phyloP scores from a whole-genome alignment of 2,329 filamentous ascomycete genomes.

The Bimuria novae-zelandiae region DNA sequence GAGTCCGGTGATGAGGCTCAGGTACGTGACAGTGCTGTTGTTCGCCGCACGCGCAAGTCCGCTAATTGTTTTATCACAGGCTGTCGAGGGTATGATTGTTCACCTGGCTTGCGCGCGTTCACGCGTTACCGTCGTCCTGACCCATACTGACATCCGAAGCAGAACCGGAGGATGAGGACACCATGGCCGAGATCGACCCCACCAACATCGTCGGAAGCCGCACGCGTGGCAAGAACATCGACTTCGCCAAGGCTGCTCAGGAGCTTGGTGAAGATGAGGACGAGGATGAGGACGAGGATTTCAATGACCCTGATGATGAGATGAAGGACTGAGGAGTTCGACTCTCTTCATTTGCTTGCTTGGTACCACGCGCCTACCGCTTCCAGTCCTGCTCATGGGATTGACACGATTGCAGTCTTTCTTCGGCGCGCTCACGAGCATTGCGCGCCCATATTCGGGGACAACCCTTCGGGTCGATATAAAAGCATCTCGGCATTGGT shows the following conservation, averaged over 20 bases:
- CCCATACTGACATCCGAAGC: conserved; percentile 34
- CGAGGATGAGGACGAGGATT: conserved; percentile 70
- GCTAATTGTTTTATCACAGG: conserved; percentile 35
- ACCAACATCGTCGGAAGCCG: conserved; percentile 85
- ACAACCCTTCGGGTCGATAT: conserved; percentile 15
- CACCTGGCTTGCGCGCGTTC: conserved; percentile 14
- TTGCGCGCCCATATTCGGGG: conserved; percentile 21
- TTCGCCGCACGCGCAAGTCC: conserved; percentile 18
- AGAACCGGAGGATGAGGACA: conserved; percentile 72
- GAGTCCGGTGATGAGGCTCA: conserved; percentile 68
- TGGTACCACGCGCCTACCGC: conserved; percentile 22
- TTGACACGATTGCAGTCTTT: conserved; percentile 18
- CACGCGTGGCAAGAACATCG: conserved; percentile 89
- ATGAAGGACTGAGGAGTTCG: conserved; percentile 64
- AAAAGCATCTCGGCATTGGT: conserved; percentile 28
- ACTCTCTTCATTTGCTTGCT: conserved; percentile 21
- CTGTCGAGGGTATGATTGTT: conserved; percentile 41
- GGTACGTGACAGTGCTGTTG: conserved; percentile 49
- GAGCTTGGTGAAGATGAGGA: conserved; percentile 77
- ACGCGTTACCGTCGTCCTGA: conserved; percentile 20
- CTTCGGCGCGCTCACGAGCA: conserved; percentile 26
- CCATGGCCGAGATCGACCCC: conserved; percentile 88
- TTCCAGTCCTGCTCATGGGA: not conserved
- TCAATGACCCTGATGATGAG: conserved; percentile 68
- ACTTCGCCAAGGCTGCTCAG: conserved; percentile 88